Evolutionary conservation across 2,329 filamentous ascomycete species (phyloP), one percentile per base, ranked within the genome.

Genomic region (Dendryphion nanum): DNA sequence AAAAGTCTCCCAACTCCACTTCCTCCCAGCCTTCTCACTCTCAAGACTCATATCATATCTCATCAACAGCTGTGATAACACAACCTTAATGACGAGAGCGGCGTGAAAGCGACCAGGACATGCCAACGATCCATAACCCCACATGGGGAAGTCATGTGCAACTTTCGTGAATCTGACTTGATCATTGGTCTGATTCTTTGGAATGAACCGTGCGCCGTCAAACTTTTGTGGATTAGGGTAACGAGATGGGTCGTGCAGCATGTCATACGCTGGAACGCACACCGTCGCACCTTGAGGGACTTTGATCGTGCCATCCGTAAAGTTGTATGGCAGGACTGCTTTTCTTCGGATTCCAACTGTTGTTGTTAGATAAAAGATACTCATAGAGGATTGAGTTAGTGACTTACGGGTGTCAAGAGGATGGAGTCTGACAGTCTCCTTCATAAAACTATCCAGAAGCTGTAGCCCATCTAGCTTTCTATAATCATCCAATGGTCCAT

Each of bases 371-470:
- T n/a, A n/a, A n/a, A n/a, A n/a, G n/a, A n/a, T n/a, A n/a, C n/a
- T n/a, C n/a, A n/a, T n/a, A n/a, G n/a, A n/a, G n/a, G n/a, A n/a
- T n/a, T n/a, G n/a, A n/a, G n/a, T n/a, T n/a, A n/a, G n/a, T n/a
- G n/a, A n/a, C n/a, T n/a, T n/a, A n/a, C n/a, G n/a, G n/a, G 15
- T 45, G 23, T 51, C 48, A 17, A 49, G 35, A 18, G 48, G 46
- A 39, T 51, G 24, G 17, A 49, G 21, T 21, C 48, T 16, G 4
- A 51, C 32, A 2, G 43, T 45, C 33, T 49, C 46, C 30, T 51
- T 49, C 15, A 51, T 51, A 33, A 51, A 49, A 30, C 48, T 49
- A 24, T 51, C 48, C 17, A 51, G 37, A 6, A 49, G 14, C 8
- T 44, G 48, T 8, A 48, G 24, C 4, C 26, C 32, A 6, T 19